These are phyloP conservation scores for Colletotrichum tamarilloi DNA, from an alignment of 2,329 filamentous ascomycete genomes.

Conservation along the genomic window DNA sequence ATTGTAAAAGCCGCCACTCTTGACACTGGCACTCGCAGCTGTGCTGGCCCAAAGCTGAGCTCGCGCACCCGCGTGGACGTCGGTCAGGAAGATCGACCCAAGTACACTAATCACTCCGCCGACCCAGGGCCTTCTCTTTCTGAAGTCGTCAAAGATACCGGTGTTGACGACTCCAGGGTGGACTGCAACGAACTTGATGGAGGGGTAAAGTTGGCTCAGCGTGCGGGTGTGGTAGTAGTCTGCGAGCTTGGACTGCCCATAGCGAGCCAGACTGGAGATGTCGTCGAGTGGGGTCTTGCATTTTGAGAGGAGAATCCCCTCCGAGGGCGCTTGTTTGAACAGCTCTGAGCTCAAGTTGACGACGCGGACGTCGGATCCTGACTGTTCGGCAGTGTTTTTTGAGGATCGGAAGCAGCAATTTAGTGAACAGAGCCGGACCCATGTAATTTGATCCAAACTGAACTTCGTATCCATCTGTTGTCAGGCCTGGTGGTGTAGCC, in stretches of 20 bases:
- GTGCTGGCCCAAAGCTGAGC: neutral
- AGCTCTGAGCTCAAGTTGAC: conserved; percentile 42
- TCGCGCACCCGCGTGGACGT: neutral
- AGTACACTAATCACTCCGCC: neutral
- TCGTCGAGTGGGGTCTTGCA: conserved; percentile 40
- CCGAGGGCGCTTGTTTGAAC: conserved; percentile 36
- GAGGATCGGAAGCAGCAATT: conserved; percentile 46
- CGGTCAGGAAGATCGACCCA: neutral
- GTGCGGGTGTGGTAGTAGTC: conserved; percentile 44
- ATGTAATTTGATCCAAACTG: conserved; percentile 62
- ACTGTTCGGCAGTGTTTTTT: conserved; percentile 43
- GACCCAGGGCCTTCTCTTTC: neutral
- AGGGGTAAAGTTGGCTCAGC: conserved; percentile 41
- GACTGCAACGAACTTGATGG: conserved; percentile 41
- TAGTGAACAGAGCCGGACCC: conserved; percentile 57
- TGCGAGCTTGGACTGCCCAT: conserved; percentile 47
- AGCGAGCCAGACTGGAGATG: conserved; percentile 34
- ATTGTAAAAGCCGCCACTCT: neutral
- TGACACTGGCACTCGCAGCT: neutral
- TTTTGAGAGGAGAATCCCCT: conserved; percentile 44
- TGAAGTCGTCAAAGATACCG: neutral
- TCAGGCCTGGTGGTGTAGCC: conserved; percentile 47
- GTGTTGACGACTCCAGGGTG: conserved; percentile 42
- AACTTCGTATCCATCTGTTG: conserved; percentile 59
- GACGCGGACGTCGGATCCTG: conserved; percentile 35